These are phyloP conservation scores for Houttuynia cordata DNA, from an alignment of 164 flowering plant genomes.

Conservation along the genomic window DNA sequence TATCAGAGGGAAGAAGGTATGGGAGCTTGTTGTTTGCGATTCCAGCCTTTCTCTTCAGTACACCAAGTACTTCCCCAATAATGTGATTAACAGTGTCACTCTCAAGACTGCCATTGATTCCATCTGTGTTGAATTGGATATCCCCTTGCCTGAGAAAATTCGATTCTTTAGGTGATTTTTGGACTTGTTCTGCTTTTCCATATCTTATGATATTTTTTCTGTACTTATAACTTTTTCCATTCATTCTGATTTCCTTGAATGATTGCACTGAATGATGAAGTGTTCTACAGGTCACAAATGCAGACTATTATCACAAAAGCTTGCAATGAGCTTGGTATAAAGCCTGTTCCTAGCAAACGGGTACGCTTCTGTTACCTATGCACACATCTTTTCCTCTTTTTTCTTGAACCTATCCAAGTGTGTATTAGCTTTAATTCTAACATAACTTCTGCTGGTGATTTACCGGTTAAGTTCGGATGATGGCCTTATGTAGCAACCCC, in stretches of 20 bases:
- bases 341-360: conserved; percentile 86
- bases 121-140: conserved; percentile 48
- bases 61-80: conserved; percentile 88
- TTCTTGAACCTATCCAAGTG: too few species aligned
- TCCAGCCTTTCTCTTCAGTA: conserved; percentile 70
- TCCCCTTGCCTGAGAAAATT: conserved; percentile 72
- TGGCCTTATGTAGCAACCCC: too few species aligned
- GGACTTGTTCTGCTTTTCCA: background rate
- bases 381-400: too few species aligned
- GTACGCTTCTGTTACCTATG: conserved; percentile 18
- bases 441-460: too few species aligned
- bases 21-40: conserved; percentile 98
- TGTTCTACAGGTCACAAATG: conserved; percentile 75
- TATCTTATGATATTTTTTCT: background rate
- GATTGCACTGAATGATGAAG: background rate
- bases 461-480: too few species aligned
- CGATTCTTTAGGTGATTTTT: conserved; percentile 67
- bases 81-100: conserved; percentile 89
- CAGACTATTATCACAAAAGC: conserved; percentile 92
- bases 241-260: background rate
- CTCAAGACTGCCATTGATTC: conserved; percentile 67
- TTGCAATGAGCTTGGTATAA: conserved; percentile 76
- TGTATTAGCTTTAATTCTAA: too few species aligned
- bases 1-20: conserved; percentile 84
- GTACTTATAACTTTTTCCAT: background rate